These are phyloP conservation scores for Phialophora chinensis DNA, from an alignment of 2,329 filamentous ascomycete genomes.

Conservation along the genomic window DNA sequence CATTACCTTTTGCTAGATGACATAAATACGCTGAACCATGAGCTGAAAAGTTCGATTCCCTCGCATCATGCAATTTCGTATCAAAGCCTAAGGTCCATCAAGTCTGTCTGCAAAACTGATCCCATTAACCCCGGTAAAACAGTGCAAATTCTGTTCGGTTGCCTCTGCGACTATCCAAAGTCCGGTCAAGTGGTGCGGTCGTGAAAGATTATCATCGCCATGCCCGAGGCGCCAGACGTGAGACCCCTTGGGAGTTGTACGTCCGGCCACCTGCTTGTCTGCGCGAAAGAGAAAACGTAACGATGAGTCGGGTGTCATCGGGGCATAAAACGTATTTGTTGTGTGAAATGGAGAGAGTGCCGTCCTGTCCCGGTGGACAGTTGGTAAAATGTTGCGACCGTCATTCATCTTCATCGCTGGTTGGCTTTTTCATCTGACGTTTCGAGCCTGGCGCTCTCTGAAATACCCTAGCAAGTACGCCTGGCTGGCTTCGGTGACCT, in stretches of 20 bases:
- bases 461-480: slow-evolving; percentile 2
- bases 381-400: no score
- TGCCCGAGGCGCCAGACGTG: neutral
- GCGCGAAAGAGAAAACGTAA: neutral
- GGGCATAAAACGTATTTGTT: neutral
- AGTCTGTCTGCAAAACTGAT: no score
- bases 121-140: neutral
- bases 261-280: neutral
- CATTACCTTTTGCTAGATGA: no score
- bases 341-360: no score
- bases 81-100: neutral
- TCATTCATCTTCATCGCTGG: neutral
- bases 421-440: neutral
- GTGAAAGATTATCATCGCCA: neutral
- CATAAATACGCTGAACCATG: neutral
- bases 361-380: no score
- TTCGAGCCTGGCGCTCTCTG: neutral
- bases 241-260: neutral
- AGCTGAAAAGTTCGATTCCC: neutral
- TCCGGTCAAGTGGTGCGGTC: neutral
- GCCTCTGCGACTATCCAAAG: neutral
- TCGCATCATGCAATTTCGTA: neutral
- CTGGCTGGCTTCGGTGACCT: neutral
- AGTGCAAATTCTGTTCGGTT: neutral
- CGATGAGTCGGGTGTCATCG: neutral